Evolutionary conservation across 495 filamentous ascomycete genomes (phyloP).

Genomic region (Ramalina intermedia): DNA sequence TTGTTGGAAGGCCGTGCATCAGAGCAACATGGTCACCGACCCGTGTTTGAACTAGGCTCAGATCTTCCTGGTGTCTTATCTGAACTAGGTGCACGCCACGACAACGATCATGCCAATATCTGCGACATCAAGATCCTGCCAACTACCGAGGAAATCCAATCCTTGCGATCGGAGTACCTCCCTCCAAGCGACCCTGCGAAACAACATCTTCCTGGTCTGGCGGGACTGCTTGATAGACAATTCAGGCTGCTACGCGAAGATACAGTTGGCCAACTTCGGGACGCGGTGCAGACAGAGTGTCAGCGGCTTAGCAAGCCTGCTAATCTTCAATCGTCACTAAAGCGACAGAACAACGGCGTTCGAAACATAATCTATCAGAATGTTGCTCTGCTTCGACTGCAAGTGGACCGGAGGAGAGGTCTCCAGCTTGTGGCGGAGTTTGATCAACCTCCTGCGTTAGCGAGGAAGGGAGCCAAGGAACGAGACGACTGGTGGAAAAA

Average conservation of each 20-base stretch:
- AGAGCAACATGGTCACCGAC: not conserved
- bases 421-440: constrained; percentile 41
- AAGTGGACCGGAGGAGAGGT: constrained; percentile 29
- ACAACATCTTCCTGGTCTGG: constrained; percentile 43
- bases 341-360: constrained; percentile 17
- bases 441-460: constrained; percentile 33
- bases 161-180: constrained; percentile 39
- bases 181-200: constrained; percentile 37
- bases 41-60: constrained; percentile 7
- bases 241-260: constrained; percentile 57
- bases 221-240: constrained; percentile 51
- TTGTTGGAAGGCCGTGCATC: not conserved
- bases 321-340: not conserved
- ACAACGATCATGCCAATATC: constrained; percentile 52
- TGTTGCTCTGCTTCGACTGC: constrained; percentile 5
- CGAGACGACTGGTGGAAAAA: constrained; percentile 46
- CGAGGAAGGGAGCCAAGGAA: constrained; percentile 12
- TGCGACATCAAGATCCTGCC: constrained; percentile 48
- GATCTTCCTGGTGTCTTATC: constrained; percentile 13
- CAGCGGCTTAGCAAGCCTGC: constrained; percentile 12
- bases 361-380: constrained; percentile 21
- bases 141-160: constrained; percentile 44
- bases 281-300: constrained; percentile 34
- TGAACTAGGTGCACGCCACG: constrained; percentile 34
- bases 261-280: constrained; percentile 45